Evolutionary conservation across 306 rosid species (phyloP).

Genomic region (Cicer pinnatifidum): DNA sequence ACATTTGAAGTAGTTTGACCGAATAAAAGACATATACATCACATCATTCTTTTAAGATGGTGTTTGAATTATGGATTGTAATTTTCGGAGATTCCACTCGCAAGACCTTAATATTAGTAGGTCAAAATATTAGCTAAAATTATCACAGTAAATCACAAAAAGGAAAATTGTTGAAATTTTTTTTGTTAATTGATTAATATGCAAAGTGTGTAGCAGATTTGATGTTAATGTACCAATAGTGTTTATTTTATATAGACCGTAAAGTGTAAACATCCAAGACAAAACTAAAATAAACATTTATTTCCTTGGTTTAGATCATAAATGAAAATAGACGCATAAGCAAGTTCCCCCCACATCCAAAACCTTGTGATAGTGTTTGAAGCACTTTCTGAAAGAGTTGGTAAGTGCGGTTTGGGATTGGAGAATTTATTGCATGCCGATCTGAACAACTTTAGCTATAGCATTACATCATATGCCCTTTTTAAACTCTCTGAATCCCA

Average conservation of each 20-base stretch:
- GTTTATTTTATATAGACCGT: neutral
- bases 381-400: slow-evolving; percentile 38
- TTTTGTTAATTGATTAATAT: neutral
- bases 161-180: no score
- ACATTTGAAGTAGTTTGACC: no score
- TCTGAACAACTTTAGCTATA: slow-evolving; percentile 34
- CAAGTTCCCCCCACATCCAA: neutral
- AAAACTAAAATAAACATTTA: neutral
- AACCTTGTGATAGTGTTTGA: slow-evolving; percentile 26
- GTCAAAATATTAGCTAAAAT: no score
- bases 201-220: neutral
- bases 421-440: slow-evolving; percentile 42
- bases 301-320: neutral
- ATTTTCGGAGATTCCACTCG: no score
- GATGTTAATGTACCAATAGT: no score
- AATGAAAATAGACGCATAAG: neutral
- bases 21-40: no score
- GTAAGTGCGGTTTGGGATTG: slow-evolving; percentile 33
- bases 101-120: no score
- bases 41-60: no score
- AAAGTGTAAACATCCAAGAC: neutral
- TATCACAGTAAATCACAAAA: no score
- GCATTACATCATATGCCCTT: slow-evolving; percentile 45
- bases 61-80: no score
- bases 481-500: slow-evolving; percentile 38